A percentile compares a stretch with the other conserved stretches of the same genome.
Evolutionary conservation across 768 basidiomycete genomes (phyloP).

Genomic region (Boletus subparvulus): DNA sequence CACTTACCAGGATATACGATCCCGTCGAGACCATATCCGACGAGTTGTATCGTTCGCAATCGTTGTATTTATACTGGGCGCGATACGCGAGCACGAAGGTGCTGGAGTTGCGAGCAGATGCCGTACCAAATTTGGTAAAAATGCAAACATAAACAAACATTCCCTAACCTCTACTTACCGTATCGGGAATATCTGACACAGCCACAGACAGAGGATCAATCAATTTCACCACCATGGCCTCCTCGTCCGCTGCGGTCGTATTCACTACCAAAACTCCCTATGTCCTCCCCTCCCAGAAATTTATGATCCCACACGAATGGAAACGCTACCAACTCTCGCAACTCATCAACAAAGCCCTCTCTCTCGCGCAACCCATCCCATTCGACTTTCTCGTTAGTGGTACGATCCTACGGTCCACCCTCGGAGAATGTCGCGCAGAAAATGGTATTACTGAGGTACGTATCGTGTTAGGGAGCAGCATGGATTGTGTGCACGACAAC

Average conservation of each 20-base stretch:
- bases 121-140: too few relatives aligned
- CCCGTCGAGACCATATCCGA: too few relatives aligned
- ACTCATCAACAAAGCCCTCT: constrained; percentile 91
- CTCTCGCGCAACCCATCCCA: constrained; percentile 69
- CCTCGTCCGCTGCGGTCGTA: constrained; percentile 16
- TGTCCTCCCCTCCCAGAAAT: constrained; percentile 66
- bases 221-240: constrained; percentile 1
- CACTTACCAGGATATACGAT: too few relatives aligned
- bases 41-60: too few relatives aligned
- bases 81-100: too few relatives aligned
- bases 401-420: constrained; percentile 67
- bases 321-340: constrained; percentile 95
- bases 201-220: background rate
- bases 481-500: background rate
- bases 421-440: constrained; percentile 74
- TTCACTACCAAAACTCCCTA: constrained; percentile 23
- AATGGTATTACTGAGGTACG: constrained; percentile 69
- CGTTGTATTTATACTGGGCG: too few relatives aligned
- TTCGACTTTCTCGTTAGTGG: constrained; percentile 92
- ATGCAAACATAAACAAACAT: too few relatives aligned
- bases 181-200: background rate
- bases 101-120: too few relatives aligned
- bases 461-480: background rate
- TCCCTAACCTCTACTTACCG: too few relatives aligned
- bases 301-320: constrained; percentile 90